Evolutionary conservation across 345 rosid species (phyloP).

Genomic region (Isatis tinctoria): DNA sequence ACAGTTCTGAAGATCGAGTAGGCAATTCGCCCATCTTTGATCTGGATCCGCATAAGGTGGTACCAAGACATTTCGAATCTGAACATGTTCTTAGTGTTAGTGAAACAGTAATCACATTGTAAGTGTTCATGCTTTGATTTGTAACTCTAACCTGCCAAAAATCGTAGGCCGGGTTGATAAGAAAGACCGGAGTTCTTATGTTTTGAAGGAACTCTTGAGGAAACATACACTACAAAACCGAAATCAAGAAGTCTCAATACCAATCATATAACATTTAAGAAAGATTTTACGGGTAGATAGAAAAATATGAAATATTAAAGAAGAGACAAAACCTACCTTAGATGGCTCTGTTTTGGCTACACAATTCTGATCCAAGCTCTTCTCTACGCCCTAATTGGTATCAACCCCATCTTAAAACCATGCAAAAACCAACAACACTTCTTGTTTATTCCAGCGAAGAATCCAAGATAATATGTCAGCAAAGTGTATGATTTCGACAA

Average conservation of each 20-base stretch:
- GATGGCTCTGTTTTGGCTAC: conserved; percentile 40
- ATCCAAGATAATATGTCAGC: background rate
- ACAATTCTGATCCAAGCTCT: conserved; percentile 51
- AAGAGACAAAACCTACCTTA: conserved; percentile 34
- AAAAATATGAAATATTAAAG: background rate
- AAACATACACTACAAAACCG: conserved; percentile 55
- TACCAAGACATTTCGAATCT: conserved; percentile 68
- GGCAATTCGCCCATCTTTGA: conserved; percentile 58
- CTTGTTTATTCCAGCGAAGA: background rate
- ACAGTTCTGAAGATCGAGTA: conserved; percentile 52
- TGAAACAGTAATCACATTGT: conserved; percentile 5
- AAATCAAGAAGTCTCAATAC: conserved; percentile 1
- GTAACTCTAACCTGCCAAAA: conserved; percentile 71
- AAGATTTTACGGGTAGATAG: background rate
- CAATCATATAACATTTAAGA: background rate
- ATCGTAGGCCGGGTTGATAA: conserved; percentile 83
- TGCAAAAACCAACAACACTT: background rate
- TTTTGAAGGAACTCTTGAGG: conserved; percentile 56
- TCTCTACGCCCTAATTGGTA: conserved; percentile 50
- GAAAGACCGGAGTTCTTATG: conserved; percentile 57
- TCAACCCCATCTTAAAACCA: background rate
- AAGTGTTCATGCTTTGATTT: background rate
- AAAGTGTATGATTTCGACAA: background rate
- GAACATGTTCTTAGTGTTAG: conserved; percentile 27
- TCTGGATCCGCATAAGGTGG: conserved; percentile 58